Conservation (phyloP, 805 yeast genomes). For the Myxozyma geophila region DNA sequence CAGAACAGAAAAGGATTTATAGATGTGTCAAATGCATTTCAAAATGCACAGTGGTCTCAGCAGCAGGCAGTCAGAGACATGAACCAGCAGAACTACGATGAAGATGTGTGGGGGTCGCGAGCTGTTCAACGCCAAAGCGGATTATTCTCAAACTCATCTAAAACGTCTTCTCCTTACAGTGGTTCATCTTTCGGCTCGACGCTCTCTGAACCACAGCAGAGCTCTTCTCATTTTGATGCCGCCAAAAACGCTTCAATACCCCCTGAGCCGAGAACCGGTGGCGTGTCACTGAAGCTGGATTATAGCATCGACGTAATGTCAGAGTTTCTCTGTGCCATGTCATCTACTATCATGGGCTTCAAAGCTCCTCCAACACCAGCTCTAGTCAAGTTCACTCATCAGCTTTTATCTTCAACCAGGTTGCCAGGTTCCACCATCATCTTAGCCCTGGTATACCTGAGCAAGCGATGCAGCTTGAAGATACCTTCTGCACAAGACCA, state of each 20-base stretch:
- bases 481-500: slow-evolving; percentile 41
- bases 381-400: slow-evolving; percentile 63
- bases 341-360: slow-evolving; percentile 56
- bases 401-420: slow-evolving; percentile 84
- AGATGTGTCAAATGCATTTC: slow-evolving; percentile 3
- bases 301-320: slow-evolving; percentile 81
- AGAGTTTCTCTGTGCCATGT: slow-evolving; percentile 74
- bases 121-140: background rate
- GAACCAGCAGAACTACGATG: background rate
- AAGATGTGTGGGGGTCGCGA: slow-evolving; percentile 4
- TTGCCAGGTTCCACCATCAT: slow-evolving; percentile 81
- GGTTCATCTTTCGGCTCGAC: background rate
- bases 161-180: background rate
- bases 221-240: background rate
- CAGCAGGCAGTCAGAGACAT: background rate
- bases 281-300: slow-evolving; percentile 76
- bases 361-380: slow-evolving; percentile 49
- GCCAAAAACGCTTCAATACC: background rate
- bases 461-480: slow-evolving; percentile 55
- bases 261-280: slow-evolving; percentile 54
- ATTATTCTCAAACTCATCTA: background rate
- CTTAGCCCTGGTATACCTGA: slow-evolving; percentile 76
- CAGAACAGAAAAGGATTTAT: background rate
- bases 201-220: background rate
- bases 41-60: background rate